Evolutionary conservation across 306 rosid species (phyloP).

Genomic region (Alnus glutinosa): DNA sequence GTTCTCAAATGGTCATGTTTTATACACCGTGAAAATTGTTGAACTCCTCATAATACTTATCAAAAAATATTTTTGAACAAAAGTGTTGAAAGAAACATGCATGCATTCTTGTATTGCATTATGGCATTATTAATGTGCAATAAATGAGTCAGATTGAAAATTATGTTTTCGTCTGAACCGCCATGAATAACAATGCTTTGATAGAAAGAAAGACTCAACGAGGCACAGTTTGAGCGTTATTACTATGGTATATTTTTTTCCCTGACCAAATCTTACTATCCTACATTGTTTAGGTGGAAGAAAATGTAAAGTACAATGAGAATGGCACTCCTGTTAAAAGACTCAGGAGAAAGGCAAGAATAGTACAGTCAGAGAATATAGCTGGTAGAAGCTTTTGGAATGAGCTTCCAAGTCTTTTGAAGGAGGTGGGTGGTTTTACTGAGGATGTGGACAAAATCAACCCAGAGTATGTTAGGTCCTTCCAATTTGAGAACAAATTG

Average conservation of each 20-base stretch:
- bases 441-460: slow-evolving; percentile 64
- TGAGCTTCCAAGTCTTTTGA: slow-evolving; percentile 48
- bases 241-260: too few relatives aligned
- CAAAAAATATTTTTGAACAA: background rate
- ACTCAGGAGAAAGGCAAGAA: slow-evolving; percentile 46
- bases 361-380: slow-evolving; percentile 58
- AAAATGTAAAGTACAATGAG: slow-evolving; percentile 61
- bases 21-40: background rate
- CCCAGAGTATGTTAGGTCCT: slow-evolving; percentile 71
- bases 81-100: background rate
- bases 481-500: slow-evolving; percentile 60
- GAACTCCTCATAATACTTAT: background rate
- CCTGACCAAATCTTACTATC: background rate
- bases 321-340: slow-evolving; percentile 68
- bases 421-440: slow-evolving; percentile 72
- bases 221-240: background rate
- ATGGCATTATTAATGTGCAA: background rate
- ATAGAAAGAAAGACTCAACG: background rate
- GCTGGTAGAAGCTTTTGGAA: slow-evolving; percentile 66
- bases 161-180: background rate
- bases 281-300: slow-evolving; percentile 38
- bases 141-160: background rate
- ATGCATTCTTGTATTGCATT: background rate
- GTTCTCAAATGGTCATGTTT: background rate
- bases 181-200: background rate